phyloP scores from a whole-genome alignment of 1,284 basidiomycete species.

The Moniliella sp. region DNA sequence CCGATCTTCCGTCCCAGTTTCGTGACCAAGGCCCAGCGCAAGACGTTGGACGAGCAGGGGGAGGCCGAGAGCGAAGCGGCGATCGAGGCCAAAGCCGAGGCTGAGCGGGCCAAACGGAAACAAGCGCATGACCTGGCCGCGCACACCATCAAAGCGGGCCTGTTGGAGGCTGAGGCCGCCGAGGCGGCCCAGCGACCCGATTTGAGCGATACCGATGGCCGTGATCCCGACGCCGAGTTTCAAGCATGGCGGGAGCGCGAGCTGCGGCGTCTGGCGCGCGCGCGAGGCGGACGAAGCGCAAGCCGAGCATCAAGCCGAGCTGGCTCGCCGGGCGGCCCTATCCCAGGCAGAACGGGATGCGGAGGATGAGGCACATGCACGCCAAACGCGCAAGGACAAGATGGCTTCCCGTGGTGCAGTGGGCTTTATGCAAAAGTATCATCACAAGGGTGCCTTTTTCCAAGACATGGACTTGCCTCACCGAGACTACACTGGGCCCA shows the following conservation, averaged over 20 bases:
- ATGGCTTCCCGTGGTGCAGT: constrained; percentile 60
- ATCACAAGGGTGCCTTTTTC: constrained; percentile 97
- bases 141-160: constrained; percentile 58
- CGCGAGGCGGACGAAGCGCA: constrained; percentile 55
- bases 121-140: constrained; percentile 67
- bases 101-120: constrained; percentile 51
- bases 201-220: constrained; percentile 78
- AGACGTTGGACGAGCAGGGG: constrained; percentile 1
- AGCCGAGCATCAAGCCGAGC: constrained; percentile 65
- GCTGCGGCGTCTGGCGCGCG: constrained; percentile 65
- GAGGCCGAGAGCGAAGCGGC: constrained; percentile 39
- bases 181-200: constrained; percentile 57
- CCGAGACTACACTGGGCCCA: constrained; percentile 61
- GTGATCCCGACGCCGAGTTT: constrained; percentile 75
- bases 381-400: constrained; percentile 53
- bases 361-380: constrained; percentile 64
- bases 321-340: constrained; percentile 67
- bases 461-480: constrained; percentile 72
- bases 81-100: constrained; percentile 49
- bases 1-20: constrained; percentile 79
- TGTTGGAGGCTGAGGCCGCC: constrained; percentile 54
- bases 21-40: constrained; percentile 37
- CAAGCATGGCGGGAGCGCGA: constrained; percentile 86
- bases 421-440: constrained; percentile 89
- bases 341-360: constrained; percentile 72